A percentile compares a stretch with the other conserved stretches of the same genome.
Conservation (phyloP, 345 rosid species). For the Firmiana major region DNA sequence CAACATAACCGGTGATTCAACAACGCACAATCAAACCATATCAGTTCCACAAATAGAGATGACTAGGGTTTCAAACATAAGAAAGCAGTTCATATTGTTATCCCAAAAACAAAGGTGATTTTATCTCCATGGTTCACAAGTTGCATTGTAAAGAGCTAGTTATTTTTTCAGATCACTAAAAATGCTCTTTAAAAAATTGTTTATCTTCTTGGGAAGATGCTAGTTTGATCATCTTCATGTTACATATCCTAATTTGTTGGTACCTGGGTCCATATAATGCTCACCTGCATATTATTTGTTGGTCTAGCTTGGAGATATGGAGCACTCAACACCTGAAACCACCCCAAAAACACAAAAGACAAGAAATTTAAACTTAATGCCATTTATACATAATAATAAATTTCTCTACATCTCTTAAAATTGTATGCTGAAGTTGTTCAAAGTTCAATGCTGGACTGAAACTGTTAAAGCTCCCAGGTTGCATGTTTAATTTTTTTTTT, state of each 20-base stretch:
- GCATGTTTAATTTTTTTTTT: too few species aligned
- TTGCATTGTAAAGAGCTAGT: neutral
- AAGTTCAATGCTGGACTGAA: neutral
- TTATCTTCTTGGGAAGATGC: neutral
- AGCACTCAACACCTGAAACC: conserved; percentile 83
- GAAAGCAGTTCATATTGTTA: neutral
- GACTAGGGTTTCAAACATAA: neutral
- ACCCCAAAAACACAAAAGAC: conserved; percentile 8
- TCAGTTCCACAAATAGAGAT: neutral
- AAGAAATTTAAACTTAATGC: conserved; percentile 13
- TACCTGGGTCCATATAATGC: conserved; percentile 9
- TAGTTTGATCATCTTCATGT: neutral
- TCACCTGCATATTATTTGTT: conserved; percentile 50
- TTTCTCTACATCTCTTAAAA: neutral
- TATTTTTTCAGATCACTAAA: neutral
- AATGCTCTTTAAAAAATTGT: neutral
- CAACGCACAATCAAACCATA: neutral
- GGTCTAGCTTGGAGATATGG: conserved; percentile 76
- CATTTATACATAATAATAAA: neutral
- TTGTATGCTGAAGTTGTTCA: neutral
- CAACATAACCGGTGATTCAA: neutral
- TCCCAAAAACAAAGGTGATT: neutral
- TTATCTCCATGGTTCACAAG: neutral
- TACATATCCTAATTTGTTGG: neutral
- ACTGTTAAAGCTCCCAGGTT: neutral